Conservation (phyloP, 2,329 filamentous ascomycete species). For the Penicillium sp. region DNA sequence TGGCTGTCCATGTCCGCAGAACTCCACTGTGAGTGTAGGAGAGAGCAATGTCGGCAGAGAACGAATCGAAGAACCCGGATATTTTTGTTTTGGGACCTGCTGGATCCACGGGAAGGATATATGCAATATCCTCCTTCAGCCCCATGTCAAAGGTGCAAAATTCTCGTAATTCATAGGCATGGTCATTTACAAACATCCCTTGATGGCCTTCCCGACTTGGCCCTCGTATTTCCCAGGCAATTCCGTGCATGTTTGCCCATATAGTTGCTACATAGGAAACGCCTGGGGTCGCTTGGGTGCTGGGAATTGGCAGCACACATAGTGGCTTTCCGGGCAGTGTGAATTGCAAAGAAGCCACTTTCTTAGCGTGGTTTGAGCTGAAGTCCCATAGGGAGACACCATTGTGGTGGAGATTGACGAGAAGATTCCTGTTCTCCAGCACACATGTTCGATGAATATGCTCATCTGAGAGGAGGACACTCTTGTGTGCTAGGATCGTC, state of each 20-base stretch:
- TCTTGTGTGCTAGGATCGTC: constrained; percentile 62
- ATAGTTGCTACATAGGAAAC: constrained; percentile 74
- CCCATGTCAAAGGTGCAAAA: constrained; percentile 71
- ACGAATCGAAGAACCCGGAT: constrained; percentile 79
- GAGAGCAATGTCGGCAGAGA: constrained; percentile 80
- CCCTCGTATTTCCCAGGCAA: constrained; percentile 75
- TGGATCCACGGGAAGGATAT: constrained; percentile 78
- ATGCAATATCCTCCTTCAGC: constrained; percentile 50
- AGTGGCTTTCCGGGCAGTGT: constrained; percentile 66
- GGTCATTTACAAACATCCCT: constrained; percentile 25
- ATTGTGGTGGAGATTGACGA: constrained; percentile 73
- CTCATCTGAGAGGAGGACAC: constrained; percentile 62
- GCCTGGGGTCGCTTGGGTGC: constrained; percentile 55
- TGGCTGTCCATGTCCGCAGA: constrained; percentile 81
- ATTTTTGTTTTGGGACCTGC: constrained; percentile 69
- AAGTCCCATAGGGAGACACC: constrained; percentile 79
- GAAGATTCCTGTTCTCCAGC: constrained; percentile 71
- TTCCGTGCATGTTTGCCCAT: constrained; percentile 70
- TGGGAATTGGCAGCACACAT: constrained; percentile 70
- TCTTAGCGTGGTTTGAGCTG: constrained; percentile 54
- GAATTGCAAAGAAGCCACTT: constrained; percentile 60
- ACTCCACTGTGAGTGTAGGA: constrained; percentile 75
- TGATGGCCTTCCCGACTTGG: constrained; percentile 42
- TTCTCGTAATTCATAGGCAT: constrained; percentile 54
- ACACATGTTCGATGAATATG: constrained; percentile 80